Percentiles rank a stretch among this genome's conserved stretches.
Evolutionary conservation across 1,284 basidiomycete genomes (phyloP).

Genomic region (Neotropicomus parvogracilis): DNA sequence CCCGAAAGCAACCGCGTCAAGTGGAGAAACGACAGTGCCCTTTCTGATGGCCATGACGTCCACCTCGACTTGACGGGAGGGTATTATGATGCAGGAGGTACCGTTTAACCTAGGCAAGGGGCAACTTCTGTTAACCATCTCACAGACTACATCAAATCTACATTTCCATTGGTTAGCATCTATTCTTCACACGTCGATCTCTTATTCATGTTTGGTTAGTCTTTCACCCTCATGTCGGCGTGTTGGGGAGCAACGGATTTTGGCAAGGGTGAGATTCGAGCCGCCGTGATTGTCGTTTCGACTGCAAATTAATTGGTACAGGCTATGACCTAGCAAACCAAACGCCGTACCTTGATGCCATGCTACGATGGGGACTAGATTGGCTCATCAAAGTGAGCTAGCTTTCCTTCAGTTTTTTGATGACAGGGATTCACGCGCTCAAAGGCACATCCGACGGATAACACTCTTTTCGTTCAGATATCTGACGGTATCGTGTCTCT

Average conservation of each 20-base stretch:
- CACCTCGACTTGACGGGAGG: constrained; percentile 79
- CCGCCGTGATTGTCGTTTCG: background rate
- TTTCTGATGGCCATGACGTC: constrained; percentile 75
- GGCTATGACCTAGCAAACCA: constrained; percentile 83
- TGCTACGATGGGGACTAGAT: constrained; percentile 85
- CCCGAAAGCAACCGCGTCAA: constrained; percentile 68
- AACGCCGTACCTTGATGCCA: constrained; percentile 84
- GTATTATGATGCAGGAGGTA: constrained; percentile 89
- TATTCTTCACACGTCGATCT: background rate
- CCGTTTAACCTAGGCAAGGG: constrained; percentile 12
- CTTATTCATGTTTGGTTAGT: constrained; percentile 38
- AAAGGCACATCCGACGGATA: constrained; percentile 77
- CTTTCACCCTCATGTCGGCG: constrained; percentile 76
- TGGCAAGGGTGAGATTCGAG: constrained; percentile 54
- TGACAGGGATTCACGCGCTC: background rate
- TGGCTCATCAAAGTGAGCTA: constrained; percentile 79
- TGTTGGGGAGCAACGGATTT: constrained; percentile 86
- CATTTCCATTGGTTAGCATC: constrained; percentile 65
- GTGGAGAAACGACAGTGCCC: constrained; percentile 82
- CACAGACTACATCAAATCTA: constrained; percentile 83
- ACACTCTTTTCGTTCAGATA: constrained; percentile 78
- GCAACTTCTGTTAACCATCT: constrained; percentile 4
- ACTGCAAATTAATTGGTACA: constrained; percentile 19
- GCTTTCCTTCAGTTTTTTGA: background rate
- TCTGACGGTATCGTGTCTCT: constrained; percentile 46